A percentile compares a stretch with the other conserved stretches of the same genome.
Conservation (phyloP, 352 stramenopile genomes). For the Blastocystis sp. region DNA sequence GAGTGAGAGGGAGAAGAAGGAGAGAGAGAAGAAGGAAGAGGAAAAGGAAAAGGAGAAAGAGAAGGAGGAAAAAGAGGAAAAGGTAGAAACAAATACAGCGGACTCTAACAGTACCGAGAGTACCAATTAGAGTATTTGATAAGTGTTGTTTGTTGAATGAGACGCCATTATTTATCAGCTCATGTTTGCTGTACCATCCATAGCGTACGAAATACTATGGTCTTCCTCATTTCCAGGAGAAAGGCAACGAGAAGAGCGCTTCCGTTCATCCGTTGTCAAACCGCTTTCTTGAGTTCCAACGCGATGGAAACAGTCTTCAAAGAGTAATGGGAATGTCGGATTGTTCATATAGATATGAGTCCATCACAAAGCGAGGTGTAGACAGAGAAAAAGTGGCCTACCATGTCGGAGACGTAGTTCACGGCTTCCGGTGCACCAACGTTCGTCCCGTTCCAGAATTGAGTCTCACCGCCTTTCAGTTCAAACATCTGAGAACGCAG, state of each 20-base stretch:
- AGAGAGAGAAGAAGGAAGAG: conserved; percentile 3
- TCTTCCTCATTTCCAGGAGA: neutral
- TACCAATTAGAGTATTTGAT: neutral
- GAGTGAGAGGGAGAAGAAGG: neutral
- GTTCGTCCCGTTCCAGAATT: conserved; percentile 68
- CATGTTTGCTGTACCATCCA: neutral
- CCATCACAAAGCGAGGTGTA: conserved; percentile 34
- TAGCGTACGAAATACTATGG: neutral
- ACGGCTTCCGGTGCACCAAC: conserved; percentile 69
- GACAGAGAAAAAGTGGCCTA: conserved; percentile 32
- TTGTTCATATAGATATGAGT: conserved; percentile 23
- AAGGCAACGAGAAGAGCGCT: neutral
- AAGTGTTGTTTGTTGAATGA: neutral
- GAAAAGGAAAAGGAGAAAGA: neutral
- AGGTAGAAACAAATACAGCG: neutral
- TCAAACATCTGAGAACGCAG: conserved; percentile 68
- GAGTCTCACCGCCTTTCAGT: conserved; percentile 69
- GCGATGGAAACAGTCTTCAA: neutral
- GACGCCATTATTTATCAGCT: neutral
- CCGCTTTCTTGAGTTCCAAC: neutral
- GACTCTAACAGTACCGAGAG: neutral
- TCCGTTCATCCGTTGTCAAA: neutral
- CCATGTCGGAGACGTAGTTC: conserved; percentile 63
- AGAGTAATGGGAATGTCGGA: neutral
- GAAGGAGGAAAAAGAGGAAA: neutral